A percentile compares a stretch with the other conserved stretches of the same genome.
Evolutionary conservation across 371 early-diverging fungal species (phyloP).

Genomic region (Chytridium lagenaria): DNA sequence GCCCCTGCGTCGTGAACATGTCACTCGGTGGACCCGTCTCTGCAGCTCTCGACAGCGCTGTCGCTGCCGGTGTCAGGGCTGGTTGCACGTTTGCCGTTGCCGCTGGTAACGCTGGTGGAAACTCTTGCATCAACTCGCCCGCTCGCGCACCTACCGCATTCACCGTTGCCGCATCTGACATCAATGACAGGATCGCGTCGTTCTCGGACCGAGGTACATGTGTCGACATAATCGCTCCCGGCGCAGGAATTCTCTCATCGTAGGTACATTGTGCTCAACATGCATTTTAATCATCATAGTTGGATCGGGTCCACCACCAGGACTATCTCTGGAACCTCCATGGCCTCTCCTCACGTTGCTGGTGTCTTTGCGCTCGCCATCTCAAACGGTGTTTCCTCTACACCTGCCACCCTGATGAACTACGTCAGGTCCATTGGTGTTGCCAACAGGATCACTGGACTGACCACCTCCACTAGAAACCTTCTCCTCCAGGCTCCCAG

Average conservation of each 20-base stretch:
- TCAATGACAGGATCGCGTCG: slow-evolving; percentile 53
- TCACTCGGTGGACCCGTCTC: slow-evolving; percentile 61
- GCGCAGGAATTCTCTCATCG: slow-evolving; percentile 29
- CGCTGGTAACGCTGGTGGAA: slow-evolving; percentile 61
- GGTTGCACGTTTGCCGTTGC: slow-evolving; percentile 73
- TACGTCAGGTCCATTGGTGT: neutral
- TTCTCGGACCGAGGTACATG: slow-evolving; percentile 71
- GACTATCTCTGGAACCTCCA: slow-evolving; percentile 78
- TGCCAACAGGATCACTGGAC: slow-evolving; percentile 1
- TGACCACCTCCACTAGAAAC: slow-evolving; percentile 1
- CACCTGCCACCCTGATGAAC: neutral
- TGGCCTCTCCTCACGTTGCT: too few species aligned
- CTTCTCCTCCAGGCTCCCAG: too few species aligned
- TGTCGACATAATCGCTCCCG: slow-evolving; percentile 66
- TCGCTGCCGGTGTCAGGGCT: slow-evolving; percentile 49
- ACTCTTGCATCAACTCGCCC: slow-evolving; percentile 75
- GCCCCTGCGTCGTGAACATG: slow-evolving; percentile 57
- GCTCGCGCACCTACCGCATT: slow-evolving; percentile 68
- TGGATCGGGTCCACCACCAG: slow-evolving; percentile 8
- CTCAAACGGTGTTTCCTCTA: neutral
- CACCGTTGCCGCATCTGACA: slow-evolving; percentile 71
- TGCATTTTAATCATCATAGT: neutral
- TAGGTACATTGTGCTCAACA: slow-evolving; percentile 34
- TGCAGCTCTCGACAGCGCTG: slow-evolving; percentile 52
- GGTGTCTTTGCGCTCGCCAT: too few species aligned